Conservation (phyloP, 2,329 filamentous ascomycete genomes). For the Raffaelea ambrosiae region DNA sequence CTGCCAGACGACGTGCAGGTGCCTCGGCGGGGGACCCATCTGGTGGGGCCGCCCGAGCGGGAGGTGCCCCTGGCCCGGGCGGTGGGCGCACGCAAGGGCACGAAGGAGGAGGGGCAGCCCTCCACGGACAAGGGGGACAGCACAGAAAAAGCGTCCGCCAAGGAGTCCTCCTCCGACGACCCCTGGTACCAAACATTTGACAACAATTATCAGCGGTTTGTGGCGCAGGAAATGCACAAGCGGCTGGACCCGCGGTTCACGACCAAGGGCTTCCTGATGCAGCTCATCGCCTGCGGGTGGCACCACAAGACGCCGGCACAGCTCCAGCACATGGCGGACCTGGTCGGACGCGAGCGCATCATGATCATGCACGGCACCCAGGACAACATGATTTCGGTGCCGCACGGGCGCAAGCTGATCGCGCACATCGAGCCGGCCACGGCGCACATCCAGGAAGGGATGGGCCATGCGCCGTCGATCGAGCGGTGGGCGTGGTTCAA, state of each 20-base stretch:
- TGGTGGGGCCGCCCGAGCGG: constrained; percentile 11
- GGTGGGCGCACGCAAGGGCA: too few relatives aligned
- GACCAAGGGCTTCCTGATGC: constrained; percentile 61
- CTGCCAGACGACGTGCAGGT: constrained; percentile 49
- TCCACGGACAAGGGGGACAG: neutral
- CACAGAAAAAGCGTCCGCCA: neutral
- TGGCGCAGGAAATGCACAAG: constrained; percentile 71
- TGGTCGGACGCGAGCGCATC: constrained; percentile 65
- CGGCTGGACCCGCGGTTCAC: constrained; percentile 55
- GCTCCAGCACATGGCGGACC: constrained; percentile 55
- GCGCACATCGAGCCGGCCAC: constrained; percentile 53
- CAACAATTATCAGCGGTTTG: constrained; percentile 74
- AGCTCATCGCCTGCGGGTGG: constrained; percentile 71
- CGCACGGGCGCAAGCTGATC: constrained; percentile 61
- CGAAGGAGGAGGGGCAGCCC: too few relatives aligned
- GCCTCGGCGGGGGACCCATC: constrained; percentile 21
- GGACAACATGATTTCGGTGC: constrained; percentile 70
- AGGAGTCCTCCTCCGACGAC: neutral
- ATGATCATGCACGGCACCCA: constrained; percentile 66
- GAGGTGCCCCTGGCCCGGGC: neutral
- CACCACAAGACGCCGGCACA: constrained; percentile 66
- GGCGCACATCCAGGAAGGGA: constrained; percentile 56
- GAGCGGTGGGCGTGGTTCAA: constrained; percentile 67
- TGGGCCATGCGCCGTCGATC: constrained; percentile 67
- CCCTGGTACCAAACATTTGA: constrained; percentile 39